These are phyloP conservation scores for Globisporangium camurandrum DNA, from an alignment of 352 stramenopile species.

Conservation along the genomic window DNA sequence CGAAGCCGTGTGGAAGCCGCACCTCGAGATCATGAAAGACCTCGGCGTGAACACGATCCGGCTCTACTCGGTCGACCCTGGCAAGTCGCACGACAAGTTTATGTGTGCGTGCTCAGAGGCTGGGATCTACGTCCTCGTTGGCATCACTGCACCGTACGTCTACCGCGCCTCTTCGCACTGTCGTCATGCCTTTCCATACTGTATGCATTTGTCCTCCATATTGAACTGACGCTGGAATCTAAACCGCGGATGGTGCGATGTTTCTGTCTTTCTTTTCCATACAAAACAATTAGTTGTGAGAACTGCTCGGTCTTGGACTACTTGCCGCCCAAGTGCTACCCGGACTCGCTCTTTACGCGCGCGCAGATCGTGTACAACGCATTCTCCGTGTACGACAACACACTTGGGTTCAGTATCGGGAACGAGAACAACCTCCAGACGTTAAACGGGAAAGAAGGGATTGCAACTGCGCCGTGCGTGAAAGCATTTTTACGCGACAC, in stretches of 20 bases:
- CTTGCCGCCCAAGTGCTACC: slow-evolving; percentile 35
- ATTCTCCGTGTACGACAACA: slow-evolving; percentile 54
- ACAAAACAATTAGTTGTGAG: no score
- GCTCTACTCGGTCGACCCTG: slow-evolving; percentile 60
- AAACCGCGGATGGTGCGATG: no score
- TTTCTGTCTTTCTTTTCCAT: no score
- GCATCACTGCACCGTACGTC: slow-evolving; percentile 34
- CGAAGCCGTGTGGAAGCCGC: slow-evolving; percentile 36
- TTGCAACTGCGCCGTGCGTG: slow-evolving; percentile 31
- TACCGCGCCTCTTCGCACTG: no score
- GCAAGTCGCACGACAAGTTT: slow-evolving; percentile 59
- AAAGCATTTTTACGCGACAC: slow-evolving; percentile 43
- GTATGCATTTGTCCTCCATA: no score
- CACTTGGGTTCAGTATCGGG: slow-evolving; percentile 36
- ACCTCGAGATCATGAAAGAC: slow-evolving; percentile 48
- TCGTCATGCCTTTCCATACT: no score
- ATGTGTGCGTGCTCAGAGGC: slow-evolving; percentile 55
- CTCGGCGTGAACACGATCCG: slow-evolving; percentile 64
- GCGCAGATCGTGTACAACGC: slow-evolving; percentile 44
- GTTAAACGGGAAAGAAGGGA: slow-evolving; percentile 15
- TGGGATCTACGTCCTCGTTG: slow-evolving; percentile 46
- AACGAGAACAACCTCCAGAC: slow-evolving; percentile 50
- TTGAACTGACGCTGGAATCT: no score
- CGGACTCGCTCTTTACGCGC: slow-evolving; percentile 28
- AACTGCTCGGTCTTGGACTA: slow-evolving; percentile 29